These are phyloP conservation scores for Claviceps lovelessii DNA, from an alignment of 2,329 filamentous ascomycete genomes.

Conservation along the genomic window DNA sequence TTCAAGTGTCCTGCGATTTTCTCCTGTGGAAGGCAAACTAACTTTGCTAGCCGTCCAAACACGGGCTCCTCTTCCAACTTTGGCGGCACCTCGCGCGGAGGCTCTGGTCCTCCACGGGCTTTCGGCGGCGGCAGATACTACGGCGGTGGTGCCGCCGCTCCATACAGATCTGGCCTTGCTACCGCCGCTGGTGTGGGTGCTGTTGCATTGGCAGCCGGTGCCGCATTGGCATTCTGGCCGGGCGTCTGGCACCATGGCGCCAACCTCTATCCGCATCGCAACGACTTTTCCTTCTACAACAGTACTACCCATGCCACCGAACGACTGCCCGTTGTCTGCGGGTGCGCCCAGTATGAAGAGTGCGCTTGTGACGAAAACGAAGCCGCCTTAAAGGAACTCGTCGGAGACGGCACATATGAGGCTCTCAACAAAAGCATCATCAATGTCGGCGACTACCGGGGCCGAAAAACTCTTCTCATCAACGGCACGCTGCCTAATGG, in stretches of 20 bases:
- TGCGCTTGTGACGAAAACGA: constrained; percentile 60
- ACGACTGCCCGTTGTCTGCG: constrained; percentile 21
- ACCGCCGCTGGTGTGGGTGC: constrained; percentile 38
- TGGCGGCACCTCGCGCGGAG: constrained; percentile 40
- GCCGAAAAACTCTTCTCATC: constrained; percentile 45
- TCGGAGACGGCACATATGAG: constrained; percentile 50
- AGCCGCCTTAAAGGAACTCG: constrained; percentile 38
- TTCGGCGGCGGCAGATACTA: constrained; percentile 54
- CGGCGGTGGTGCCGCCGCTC: constrained; percentile 45
- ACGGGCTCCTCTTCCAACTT: constrained; percentile 19
- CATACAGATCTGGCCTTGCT: constrained; percentile 45
- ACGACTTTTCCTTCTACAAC: constrained; percentile 37
- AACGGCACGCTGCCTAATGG: constrained; percentile 64
- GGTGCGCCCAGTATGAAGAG: constrained; percentile 34
- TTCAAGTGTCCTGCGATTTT: background rate
- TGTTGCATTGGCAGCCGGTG: constrained; percentile 33
- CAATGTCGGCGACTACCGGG: constrained; percentile 32
- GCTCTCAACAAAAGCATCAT: constrained; percentile 48
- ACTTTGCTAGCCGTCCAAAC: constrained; percentile 15
- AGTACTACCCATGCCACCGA: constrained; percentile 27
- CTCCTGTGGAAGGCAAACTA: background rate
- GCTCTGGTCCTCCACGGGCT: constrained; percentile 40
- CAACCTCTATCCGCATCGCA: constrained; percentile 39
- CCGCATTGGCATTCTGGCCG: constrained; percentile 44
- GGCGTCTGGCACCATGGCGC: constrained; percentile 50